A percentile compares a stretch with the other conserved stretches of the same genome.
phyloP scores from a whole-genome alignment of 2,329 filamentous ascomycete species.

The Claviceps sp. region DNA sequence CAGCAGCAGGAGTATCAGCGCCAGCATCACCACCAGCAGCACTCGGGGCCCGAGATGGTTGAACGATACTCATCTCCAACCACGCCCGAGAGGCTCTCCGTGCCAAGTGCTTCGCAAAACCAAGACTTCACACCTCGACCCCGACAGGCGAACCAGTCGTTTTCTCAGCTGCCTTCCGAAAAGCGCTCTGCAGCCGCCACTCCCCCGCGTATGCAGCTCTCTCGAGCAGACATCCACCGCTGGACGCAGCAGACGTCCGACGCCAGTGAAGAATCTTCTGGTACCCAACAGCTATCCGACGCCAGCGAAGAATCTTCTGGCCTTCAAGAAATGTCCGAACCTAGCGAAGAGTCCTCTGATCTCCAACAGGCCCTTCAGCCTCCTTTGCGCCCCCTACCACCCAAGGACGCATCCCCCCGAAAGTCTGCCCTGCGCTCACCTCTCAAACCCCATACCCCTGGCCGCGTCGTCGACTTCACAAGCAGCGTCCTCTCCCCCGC shows the following conservation, averaged over 20 bases:
- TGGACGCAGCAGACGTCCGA: conserved; percentile 28
- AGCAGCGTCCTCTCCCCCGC: conserved; percentile 34
- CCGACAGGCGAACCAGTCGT: conserved; percentile 20
- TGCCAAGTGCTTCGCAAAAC: conserved; percentile 31
- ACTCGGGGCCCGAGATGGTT: neutral
- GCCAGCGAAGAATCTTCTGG: no score
- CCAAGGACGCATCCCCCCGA: conserved; percentile 37
- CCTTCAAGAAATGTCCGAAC: conserved; percentile 22
- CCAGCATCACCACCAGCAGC: neutral
- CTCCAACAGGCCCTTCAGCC: conserved; percentile 14
- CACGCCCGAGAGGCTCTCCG: conserved; percentile 19
- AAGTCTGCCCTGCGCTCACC: conserved; percentile 46
- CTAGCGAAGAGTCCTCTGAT: conserved; percentile 24
- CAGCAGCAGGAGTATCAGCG: neutral
- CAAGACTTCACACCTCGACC: conserved; percentile 33
- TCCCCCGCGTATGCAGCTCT: conserved; percentile 28
- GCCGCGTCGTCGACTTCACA: conserved; percentile 45
- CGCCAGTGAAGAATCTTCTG: conserved; percentile 23
- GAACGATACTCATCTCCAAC: conserved; percentile 11
- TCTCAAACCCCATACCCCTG: conserved; percentile 42
- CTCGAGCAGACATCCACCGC: conserved; percentile 25
- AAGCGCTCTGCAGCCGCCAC: conserved; percentile 16
- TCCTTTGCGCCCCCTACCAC: conserved; percentile 34
- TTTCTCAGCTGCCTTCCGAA: conserved; percentile 24
- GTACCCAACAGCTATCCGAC: conserved; percentile 12